phyloP scores from a whole-genome alignment of 2,329 filamentous ascomycete species.

The Nemania sp. region DNA sequence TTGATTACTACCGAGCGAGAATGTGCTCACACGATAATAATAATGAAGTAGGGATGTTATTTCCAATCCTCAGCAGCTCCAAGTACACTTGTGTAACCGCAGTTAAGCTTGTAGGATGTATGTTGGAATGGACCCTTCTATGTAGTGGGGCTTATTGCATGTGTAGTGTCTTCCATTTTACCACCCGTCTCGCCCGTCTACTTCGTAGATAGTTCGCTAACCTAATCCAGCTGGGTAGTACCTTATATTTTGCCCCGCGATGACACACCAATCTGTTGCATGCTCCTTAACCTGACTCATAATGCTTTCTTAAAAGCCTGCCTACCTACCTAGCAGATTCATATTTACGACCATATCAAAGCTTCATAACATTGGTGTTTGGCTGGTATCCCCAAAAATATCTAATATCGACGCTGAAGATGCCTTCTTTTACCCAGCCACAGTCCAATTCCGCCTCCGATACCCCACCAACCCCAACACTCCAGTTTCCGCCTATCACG shows the following conservation, averaged over 20 bases:
- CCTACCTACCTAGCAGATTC: background rate
- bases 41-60: too few species aligned
- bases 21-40: too few species aligned
- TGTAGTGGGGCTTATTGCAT: too few species aligned
- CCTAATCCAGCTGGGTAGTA: too few species aligned
- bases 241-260: background rate
- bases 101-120: too few species aligned
- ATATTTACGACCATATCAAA: background rate
- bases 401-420: slow-evolving; percentile 9
- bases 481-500: slow-evolving; percentile 76
- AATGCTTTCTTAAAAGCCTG: background rate
- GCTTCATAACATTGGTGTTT: background rate
- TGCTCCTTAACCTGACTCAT: background rate
- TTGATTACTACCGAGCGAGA: too few species aligned
- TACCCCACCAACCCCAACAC: slow-evolving; percentile 29
- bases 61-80: too few species aligned
- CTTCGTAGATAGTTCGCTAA: too few species aligned
- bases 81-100: too few species aligned
- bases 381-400: background rate
- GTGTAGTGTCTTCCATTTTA: too few species aligned
- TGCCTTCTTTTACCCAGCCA: slow-evolving; percentile 36
- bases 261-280: background rate
- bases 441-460: slow-evolving; percentile 29
- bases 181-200: too few species aligned
- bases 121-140: too few species aligned